Evolutionary conservation across 1,284 basidiomycete species (phyloP).

Genomic region (Moesziomyces aphidis): DNA sequence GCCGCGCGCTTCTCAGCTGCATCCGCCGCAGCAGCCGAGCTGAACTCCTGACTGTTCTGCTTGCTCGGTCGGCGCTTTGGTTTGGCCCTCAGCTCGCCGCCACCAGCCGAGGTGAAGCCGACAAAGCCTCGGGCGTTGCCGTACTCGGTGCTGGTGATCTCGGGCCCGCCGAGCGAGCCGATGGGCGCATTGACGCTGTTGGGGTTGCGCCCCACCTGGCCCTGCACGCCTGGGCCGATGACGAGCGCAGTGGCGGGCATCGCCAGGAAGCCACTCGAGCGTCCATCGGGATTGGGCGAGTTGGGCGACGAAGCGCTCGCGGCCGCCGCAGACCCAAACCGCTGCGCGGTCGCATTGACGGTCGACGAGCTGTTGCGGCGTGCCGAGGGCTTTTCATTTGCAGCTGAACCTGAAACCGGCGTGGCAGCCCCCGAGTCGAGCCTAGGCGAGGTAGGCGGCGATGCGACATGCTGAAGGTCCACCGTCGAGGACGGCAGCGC

Average conservation of each 20-base stretch:
- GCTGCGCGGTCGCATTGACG: slow-evolving; percentile 19
- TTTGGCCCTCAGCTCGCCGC: slow-evolving; percentile 24
- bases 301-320: slow-evolving; percentile 25
- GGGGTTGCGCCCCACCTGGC: slow-evolving; percentile 46
- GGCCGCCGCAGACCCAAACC: slow-evolving; percentile 5
- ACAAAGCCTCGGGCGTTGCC: slow-evolving; percentile 56
- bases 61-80: slow-evolving; percentile 25
- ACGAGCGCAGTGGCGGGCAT: slow-evolving; percentile 61
- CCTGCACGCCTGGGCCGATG: slow-evolving; percentile 63
- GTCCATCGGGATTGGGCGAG: slow-evolving; percentile 32
- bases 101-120: slow-evolving; percentile 52
- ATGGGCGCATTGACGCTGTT: slow-evolving; percentile 35
- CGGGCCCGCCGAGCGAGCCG: slow-evolving; percentile 31
- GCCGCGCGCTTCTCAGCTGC: slow-evolving; percentile 49
- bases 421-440: slow-evolving; percentile 23
- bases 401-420: slow-evolving; percentile 7
- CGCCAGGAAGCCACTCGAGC: slow-evolving; percentile 18
- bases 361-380: slow-evolving; percentile 24
- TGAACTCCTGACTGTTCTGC: slow-evolving; percentile 29
- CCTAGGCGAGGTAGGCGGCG: slow-evolving; percentile 27
- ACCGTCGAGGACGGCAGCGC: slow-evolving; percentile 27
- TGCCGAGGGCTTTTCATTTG: not conserved
- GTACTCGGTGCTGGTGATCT: slow-evolving; percentile 29
- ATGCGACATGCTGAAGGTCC: slow-evolving; percentile 22
- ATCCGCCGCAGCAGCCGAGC: slow-evolving; percentile 36